phyloP scores from a whole-genome alignment of 1,139 yeast species.

The Yamadazyma atlantica region DNA sequence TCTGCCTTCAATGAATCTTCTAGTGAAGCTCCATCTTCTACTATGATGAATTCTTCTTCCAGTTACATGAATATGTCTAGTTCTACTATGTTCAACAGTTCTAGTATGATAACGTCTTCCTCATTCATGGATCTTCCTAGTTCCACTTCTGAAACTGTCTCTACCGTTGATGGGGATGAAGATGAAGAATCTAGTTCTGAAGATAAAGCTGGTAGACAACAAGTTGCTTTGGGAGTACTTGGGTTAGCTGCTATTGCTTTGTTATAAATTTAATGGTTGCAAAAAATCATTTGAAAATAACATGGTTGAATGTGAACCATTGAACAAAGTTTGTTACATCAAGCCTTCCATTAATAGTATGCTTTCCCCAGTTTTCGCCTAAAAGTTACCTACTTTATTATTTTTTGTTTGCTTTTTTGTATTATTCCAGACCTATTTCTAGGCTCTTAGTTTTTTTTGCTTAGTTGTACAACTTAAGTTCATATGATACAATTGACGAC shows the following conservation, averaged over 20 bases:
- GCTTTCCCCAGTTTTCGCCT: slow-evolving; percentile 2
- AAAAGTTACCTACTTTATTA: not conserved
- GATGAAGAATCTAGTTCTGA: slow-evolving; percentile 12
- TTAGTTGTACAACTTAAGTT: slow-evolving; percentile 2
- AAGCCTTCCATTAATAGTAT: slow-evolving; percentile 1
- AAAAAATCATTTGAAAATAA: too few species aligned
- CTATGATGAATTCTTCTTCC: slow-evolving; percentile 8
- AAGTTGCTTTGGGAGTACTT: slow-evolving; percentile 37
- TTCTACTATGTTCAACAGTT: slow-evolving; percentile 10
- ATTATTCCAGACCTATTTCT: slow-evolving; percentile 1
- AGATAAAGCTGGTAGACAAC: slow-evolving; percentile 36
- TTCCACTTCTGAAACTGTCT: slow-evolving; percentile 15
- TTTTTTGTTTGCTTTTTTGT: not conserved
- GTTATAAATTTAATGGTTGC: slow-evolving; percentile 23
- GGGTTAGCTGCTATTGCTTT: slow-evolving; percentile 51
- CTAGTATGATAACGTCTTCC: slow-evolving; percentile 10
- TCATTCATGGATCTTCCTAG: slow-evolving; percentile 10
- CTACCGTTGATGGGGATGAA: slow-evolving; percentile 17
- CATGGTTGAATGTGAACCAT: not conserved
- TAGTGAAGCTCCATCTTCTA: slow-evolving; percentile 8
- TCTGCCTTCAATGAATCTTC: slow-evolving; percentile 25
- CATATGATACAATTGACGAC: not conserved
- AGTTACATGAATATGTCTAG: slow-evolving; percentile 11
- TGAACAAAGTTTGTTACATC: not conserved
- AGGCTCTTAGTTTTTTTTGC: not conserved